Base-by-base conservation (phyloP, 768 basidiomycete species). In the Boletus rex-veris region DNA sequence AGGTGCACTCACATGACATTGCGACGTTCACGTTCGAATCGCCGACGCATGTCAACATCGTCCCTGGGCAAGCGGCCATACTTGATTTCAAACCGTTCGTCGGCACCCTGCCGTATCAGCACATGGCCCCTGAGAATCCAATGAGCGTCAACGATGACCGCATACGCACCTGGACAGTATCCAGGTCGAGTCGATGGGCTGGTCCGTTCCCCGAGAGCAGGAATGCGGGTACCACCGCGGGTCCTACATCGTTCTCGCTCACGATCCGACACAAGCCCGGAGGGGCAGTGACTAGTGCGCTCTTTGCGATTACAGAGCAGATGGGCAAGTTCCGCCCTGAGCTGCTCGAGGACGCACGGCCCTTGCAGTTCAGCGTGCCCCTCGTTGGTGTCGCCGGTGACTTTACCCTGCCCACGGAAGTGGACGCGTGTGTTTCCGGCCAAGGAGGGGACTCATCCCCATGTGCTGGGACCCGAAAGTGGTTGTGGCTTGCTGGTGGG, bases 81-180 rank as follows among this genome's bases (percentile, higher is more conserved):
- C 64, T 87, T 50, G 79, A 84, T 60, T 77, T 85, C 65, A 73
- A 74, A 1, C 65, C 75, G 9, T 70, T 86, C 37, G 64, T 85
- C 8, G 82, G 84, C 5, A 53, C 71, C 14, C 61, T 69, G 5
- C 59, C 66, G 16, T 85, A 85, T 63, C 73, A 72, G 38, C 84
- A 85, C 60, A 83, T 84, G 80, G 74, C 79, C 1, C 70, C 74
- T 7, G 47, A 58, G n/a, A 72, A 76, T 30, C 81, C 81, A 0
- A 73, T 66, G 15, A 70, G 73, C n/a, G 71, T 84, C 35, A 85
- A 85, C 61, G 84, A 85, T 61, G 83, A 86, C 60, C 76, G 82
- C 42, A 75, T 86, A 40, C 79, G 84, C 21, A 85, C 83, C 1
- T 86, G 84, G 83, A 85, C 83, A 0, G 71, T 85, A 18, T 84